phyloP scores from a whole-genome alignment of 1,139 yeast genomes.

The Saccharomyces pastorianus region DNA sequence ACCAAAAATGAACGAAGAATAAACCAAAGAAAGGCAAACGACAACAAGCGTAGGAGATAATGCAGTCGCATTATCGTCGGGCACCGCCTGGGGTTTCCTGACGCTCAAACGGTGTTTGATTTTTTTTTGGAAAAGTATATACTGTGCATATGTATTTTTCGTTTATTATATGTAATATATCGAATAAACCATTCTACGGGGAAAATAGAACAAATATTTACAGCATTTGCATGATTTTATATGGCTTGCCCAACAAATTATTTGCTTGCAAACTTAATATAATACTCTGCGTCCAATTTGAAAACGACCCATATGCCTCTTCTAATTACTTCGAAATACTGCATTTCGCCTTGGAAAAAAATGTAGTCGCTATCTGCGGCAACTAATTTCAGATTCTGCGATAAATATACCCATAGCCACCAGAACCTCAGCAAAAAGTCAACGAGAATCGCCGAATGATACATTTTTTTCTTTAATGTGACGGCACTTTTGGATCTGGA shows the following conservation, averaged over 20 bases:
- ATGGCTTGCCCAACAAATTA: background rate
- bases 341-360: constrained; percentile 51
- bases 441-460: constrained; percentile 46
- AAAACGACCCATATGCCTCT: constrained; percentile 87
- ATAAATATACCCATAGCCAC: constrained; percentile 53
- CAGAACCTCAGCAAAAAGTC: constrained; percentile 64
- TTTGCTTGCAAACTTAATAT: constrained; percentile 12
- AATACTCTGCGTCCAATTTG: constrained; percentile 69
- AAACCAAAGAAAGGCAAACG: constrained; percentile 50
- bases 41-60: constrained; percentile 32
- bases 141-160: background rate
- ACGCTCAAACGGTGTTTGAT: background rate
- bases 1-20: constrained; percentile 69
- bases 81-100: background rate
- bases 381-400: background rate
- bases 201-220: background rate
- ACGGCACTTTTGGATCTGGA: constrained; percentile 13
- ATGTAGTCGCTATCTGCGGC: constrained; percentile 6
- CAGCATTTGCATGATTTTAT: background rate
- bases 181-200: background rate
- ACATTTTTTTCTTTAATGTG: constrained; percentile 34
- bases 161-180: background rate
- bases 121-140: background rate
- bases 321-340: constrained; percentile 65
- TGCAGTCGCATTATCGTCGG: background rate